phyloP scores from a whole-genome alignment of 108 stramenopile species.

The Cyclotella kingstonii region DNA sequence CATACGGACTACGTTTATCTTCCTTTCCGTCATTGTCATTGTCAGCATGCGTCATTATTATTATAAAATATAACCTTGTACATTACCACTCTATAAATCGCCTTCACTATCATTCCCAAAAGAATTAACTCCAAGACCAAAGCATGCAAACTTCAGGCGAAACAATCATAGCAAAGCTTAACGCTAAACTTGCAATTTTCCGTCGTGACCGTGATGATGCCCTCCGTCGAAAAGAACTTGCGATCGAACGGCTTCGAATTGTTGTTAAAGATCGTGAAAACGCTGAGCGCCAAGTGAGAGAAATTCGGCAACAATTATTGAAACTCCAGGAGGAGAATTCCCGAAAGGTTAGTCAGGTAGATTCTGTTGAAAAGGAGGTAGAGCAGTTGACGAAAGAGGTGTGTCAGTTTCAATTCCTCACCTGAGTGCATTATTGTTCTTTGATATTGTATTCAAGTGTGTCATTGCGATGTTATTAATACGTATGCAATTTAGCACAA shows the following conservation, averaged over 20 bases:
- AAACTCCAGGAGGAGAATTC: conserved; percentile 12
- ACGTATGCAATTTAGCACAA: conserved; percentile 21
- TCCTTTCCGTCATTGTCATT: too few species aligned
- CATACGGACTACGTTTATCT: too few species aligned
- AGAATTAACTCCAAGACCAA: too few species aligned
- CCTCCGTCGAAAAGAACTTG: conserved; percentile 29
- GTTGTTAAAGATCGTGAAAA: conserved; percentile 29
- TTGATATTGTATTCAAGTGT: too few species aligned
- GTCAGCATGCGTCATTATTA: too few species aligned
- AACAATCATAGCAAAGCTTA: conserved; percentile 29
- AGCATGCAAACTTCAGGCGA: too few species aligned
- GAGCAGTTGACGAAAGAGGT: conserved; percentile 26
- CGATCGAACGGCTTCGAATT: conserved; percentile 34
- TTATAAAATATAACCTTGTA: too few species aligned
- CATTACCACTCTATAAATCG: too few species aligned
- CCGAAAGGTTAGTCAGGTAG: conserved; percentile 8
- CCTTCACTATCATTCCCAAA: too few species aligned
- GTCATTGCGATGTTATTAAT: not conserved
- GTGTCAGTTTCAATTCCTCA: not conserved
- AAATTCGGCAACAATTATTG: conserved; percentile 16
- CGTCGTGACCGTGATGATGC: conserved; percentile 39
- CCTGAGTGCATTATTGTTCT: too few species aligned
- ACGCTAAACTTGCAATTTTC: conserved; percentile 31
- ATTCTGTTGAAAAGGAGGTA: conserved; percentile 14
- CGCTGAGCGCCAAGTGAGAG: conserved; percentile 15